Percentiles rank a stretch among this genome's conserved stretches.
Conservation (phyloP, 768 basidiomycete species). For the Myochromella boudieri region DNA sequence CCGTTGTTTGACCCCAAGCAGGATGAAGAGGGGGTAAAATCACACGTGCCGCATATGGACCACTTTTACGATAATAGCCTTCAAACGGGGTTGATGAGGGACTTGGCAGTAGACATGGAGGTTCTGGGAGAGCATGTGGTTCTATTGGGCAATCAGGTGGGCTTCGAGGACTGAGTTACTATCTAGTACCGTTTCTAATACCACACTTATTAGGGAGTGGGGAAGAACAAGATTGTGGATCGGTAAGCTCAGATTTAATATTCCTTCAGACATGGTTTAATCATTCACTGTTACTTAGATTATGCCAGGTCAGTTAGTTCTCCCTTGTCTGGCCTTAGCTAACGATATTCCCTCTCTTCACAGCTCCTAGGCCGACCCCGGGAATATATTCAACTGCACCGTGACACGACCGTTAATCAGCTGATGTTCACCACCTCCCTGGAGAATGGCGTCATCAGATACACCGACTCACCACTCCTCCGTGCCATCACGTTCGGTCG, state of each 20-base stretch:
- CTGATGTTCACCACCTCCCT: conserved; percentile 68
- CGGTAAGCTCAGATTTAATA: conserved; percentile 38
- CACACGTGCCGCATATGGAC: conserved; percentile 67
- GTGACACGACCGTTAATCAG: conserved; percentile 70
- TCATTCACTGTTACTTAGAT: conserved; percentile 28
- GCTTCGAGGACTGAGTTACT: background rate
- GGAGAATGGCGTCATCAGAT: conserved; percentile 55
- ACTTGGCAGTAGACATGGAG: conserved; percentile 63
- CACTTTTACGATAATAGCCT: conserved; percentile 71
- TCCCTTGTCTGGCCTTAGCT: background rate
- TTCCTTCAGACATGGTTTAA: background rate
- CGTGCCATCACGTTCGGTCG: conserved; percentile 61
- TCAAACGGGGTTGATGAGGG: conserved; percentile 66
- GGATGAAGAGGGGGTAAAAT: conserved; percentile 54
- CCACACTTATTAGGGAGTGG: conserved; percentile 50
- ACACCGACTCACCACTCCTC: conserved; percentile 66
- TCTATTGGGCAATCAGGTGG: conserved; percentile 66
- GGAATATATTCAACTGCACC: conserved; percentile 70
- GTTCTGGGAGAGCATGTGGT: conserved; percentile 63
- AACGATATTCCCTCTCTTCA: background rate
- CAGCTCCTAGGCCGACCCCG: conserved; percentile 60
- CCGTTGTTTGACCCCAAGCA: conserved; percentile 47
- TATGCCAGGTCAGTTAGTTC: conserved; percentile 48
- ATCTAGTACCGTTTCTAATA: background rate
- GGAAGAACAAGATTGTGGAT: conserved; percentile 72